These are phyloP conservation scores for Erodium trifolium DNA, from an alignment of 441 rosid genomes.

Conservation along the genomic window DNA sequence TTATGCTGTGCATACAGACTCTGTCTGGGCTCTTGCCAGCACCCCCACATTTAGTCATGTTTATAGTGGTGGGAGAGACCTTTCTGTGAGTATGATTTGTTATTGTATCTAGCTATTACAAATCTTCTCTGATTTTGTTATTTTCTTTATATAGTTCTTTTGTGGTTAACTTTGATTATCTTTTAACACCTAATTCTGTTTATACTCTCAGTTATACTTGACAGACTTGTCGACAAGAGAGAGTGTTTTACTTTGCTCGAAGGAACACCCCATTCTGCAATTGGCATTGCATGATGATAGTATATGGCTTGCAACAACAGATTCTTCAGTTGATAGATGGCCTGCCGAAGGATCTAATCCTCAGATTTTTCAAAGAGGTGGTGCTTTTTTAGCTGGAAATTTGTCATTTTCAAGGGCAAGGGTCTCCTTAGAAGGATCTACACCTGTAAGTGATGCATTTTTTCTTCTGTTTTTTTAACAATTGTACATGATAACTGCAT, in stretches of 20 bases:
- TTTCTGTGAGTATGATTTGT: slow-evolving; percentile 59
- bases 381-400: slow-evolving; percentile 95
- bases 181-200: slow-evolving; percentile 18
- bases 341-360: slow-evolving; percentile 89
- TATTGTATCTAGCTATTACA: not conserved
- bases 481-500: no score
- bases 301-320: slow-evolving; percentile 92
- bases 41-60: slow-evolving; percentile 87
- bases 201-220: slow-evolving; percentile 68
- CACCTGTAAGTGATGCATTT: slow-evolving; percentile 56
- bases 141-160: not conserved
- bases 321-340: slow-evolving; percentile 88
- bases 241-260: slow-evolving; percentile 79
- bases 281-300: slow-evolving; percentile 85
- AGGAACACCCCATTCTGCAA: slow-evolving; percentile 84
- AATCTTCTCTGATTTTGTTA: slow-evolving; percentile 4
- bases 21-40: slow-evolving; percentile 99
- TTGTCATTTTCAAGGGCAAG: slow-evolving; percentile 96
- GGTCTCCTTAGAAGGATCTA: slow-evolving; percentile 90
- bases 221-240: slow-evolving; percentile 95
- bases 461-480: not conserved
- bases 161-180: slow-evolving; percentile 10
- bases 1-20: slow-evolving; percentile 98
- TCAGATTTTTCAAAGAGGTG: slow-evolving; percentile 79
- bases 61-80: slow-evolving; percentile 99